Percentiles rank a stretch among this genome's conserved stretches.
Conservation (phyloP, 1,139 yeast species). For the Nakaseomyces uthaithaninus region DNA sequence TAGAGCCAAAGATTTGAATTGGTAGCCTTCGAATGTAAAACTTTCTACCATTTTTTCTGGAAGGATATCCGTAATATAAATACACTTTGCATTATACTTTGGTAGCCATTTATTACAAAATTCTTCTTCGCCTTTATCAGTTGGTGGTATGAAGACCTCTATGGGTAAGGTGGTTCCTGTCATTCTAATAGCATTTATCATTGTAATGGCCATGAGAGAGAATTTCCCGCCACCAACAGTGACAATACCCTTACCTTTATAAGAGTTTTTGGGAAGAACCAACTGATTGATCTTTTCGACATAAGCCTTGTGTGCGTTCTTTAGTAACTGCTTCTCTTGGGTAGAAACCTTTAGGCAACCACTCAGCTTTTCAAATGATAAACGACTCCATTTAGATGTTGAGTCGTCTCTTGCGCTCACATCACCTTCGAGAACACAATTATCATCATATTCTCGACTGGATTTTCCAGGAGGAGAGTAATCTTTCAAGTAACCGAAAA, state of each 20-base stretch:
- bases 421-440: conserved; percentile 23
- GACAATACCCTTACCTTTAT: conserved; percentile 68
- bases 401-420: conserved; percentile 25
- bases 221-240: conserved; percentile 77
- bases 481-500: conserved; percentile 21
- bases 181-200: conserved; percentile 56
- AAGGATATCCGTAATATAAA: conserved; percentile 49
- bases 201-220: conserved; percentile 61
- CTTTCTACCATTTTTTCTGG: conserved; percentile 39
- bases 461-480: conserved; percentile 25
- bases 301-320: conserved; percentile 45
- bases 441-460: conserved; percentile 16
- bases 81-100: conserved; percentile 60
- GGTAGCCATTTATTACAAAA: conserved; percentile 62
- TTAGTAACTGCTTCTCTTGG: conserved; percentile 42
- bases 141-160: conserved; percentile 65
- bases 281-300: conserved; percentile 43
- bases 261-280: conserved; percentile 40
- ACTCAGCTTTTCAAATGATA: conserved; percentile 20
- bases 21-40: conserved; percentile 62
- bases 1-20: conserved; percentile 68
- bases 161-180: conserved; percentile 62
- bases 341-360: conserved; percentile 37
- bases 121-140: conserved; percentile 57
- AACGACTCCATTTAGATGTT: conserved; percentile 18